Base-by-base conservation (phyloP, 768 basidiomycete genomes). In the Leccinum subgranulosum region DNA sequence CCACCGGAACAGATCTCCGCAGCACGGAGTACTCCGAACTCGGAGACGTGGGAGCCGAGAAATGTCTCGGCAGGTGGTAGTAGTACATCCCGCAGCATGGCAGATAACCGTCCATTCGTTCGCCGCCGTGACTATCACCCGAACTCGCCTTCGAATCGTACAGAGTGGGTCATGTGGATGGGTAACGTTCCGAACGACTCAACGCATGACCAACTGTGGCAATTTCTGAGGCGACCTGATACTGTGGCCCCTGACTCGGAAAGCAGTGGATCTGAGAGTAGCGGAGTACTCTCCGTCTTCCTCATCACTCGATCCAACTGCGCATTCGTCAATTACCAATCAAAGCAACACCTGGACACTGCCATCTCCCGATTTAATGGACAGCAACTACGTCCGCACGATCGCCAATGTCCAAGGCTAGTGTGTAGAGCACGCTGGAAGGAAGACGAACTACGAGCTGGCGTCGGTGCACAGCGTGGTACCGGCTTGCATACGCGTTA, bases 161-260 rank as follows among this genome's bases (percentile, higher is more conserved):
- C 91, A 7, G 91, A 92, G 57, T 95, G 90, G 91, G 94, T 94
- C 1, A 92, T 94, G 91, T 97, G 95, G 95, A 87, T 86, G 12
- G 95, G 95, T 10, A 98, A 98, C 67, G 88, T 97, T 3, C 91
- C 92, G 3, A 79, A 81, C 6, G 91, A 94, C 65, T 85, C 92
- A 15, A 84, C 84, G 3, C 83, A 92, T 58, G 87, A 92, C 62
- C 94, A 97, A 66, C 77, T 97, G 4, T 90, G 87, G 88, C 77
- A 77, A 7, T 95, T 94, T 70, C 94, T 98, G 75, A 86, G 81
- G 60, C 66, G 72, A 49, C 59, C 67, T 8, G 56, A 60, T 17
- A 54, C 67, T 17, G 47, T 64, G 5, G 56, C 53, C 25, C 50
- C 64, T 6, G 56, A 60, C 21, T 28, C 27, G 7, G 56, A 56